These are phyloP conservation scores for Tricholoma saponaceum DNA, from an alignment of 768 basidiomycete genomes.

Conservation along the genomic window DNA sequence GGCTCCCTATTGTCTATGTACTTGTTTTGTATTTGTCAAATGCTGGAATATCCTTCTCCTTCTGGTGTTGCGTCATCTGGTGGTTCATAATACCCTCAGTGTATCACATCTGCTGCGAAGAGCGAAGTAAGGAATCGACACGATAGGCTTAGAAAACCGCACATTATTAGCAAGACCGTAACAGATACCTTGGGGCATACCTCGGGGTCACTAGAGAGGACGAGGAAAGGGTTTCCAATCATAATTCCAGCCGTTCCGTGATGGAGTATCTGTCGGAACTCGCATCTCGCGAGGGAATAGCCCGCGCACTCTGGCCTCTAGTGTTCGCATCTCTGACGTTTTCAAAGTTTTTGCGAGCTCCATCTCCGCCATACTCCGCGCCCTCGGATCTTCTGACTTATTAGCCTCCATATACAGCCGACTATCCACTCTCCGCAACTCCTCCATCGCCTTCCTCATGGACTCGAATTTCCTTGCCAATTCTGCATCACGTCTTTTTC, in stretches of 20 bases:
- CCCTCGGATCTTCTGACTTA: constrained; percentile 69
- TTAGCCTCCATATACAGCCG: constrained; percentile 69
- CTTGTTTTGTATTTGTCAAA: constrained; percentile 16
- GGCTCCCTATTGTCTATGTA: constrained; percentile 8
- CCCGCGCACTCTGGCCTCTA: constrained; percentile 76
- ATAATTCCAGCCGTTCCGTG: constrained; percentile 80
- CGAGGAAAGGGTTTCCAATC: constrained; percentile 72
- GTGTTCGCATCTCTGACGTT: constrained; percentile 60
- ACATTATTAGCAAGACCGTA: neutral
- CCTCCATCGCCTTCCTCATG: constrained; percentile 85
- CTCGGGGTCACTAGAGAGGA: constrained; percentile 34
- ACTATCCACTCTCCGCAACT: constrained; percentile 58
- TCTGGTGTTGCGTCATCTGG: neutral
- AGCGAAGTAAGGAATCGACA: neutral
- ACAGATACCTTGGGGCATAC: constrained; percentile 4
- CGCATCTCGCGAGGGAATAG: constrained; percentile 86
- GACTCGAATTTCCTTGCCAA: constrained; percentile 71
- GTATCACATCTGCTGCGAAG: neutral
- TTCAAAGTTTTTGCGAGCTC: constrained; percentile 59
- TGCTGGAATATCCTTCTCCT: neutral
- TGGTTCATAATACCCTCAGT: neutral
- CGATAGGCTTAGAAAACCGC: neutral
- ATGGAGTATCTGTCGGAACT: constrained; percentile 82
- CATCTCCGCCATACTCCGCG: constrained; percentile 51
- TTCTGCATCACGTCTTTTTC: constrained; percentile 67